Evolutionary conservation across 805 yeast species (phyloP).

Genomic region (Lipomyces spencermartinsiae): DNA sequence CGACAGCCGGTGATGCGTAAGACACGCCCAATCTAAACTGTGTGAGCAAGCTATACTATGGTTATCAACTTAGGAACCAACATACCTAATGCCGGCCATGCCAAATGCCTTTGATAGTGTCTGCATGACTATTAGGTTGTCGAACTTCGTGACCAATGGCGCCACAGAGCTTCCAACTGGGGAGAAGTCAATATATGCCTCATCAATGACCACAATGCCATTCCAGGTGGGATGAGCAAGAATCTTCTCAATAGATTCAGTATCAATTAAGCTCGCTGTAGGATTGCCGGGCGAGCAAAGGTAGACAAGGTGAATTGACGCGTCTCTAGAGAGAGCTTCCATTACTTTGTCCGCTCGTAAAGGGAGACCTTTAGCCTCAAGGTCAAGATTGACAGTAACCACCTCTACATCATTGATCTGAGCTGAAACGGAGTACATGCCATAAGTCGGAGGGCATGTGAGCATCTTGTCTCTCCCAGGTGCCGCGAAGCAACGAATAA

Average conservation of each 20-base stretch:
- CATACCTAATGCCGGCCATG: conserved; percentile 82
- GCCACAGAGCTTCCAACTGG: conserved; percentile 70
- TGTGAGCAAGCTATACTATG: background rate
- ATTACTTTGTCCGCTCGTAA: conserved; percentile 63
- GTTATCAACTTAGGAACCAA: background rate
- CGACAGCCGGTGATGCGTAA: conserved; percentile 64
- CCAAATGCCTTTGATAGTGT: conserved; percentile 96
- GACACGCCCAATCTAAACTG: conserved; percentile 68
- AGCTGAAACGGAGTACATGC: conserved; percentile 94
- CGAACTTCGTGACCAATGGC: conserved; percentile 79
- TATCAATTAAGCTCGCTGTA: conserved; percentile 71
- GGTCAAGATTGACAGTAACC: conserved; percentile 74
- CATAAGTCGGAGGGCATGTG: conserved; percentile 94
- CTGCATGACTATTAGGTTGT: conserved; percentile 85
- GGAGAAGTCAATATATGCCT: conserved; percentile 91
- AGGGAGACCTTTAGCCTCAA: conserved; percentile 60
- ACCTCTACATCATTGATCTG: conserved; percentile 84
- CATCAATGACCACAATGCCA: conserved; percentile 82
- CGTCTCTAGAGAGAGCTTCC: conserved; percentile 60
- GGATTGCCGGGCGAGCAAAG: conserved; percentile 98
- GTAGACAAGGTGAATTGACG: conserved; percentile 73
- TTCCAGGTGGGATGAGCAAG: conserved; percentile 61
- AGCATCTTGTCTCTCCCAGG: conserved; percentile 86
- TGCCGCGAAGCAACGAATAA: conserved; percentile 80
- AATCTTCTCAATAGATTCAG: conserved; percentile 56